Conservation (phyloP, 164 flowering plant species). For the Kingdonia uniflora region DNA sequence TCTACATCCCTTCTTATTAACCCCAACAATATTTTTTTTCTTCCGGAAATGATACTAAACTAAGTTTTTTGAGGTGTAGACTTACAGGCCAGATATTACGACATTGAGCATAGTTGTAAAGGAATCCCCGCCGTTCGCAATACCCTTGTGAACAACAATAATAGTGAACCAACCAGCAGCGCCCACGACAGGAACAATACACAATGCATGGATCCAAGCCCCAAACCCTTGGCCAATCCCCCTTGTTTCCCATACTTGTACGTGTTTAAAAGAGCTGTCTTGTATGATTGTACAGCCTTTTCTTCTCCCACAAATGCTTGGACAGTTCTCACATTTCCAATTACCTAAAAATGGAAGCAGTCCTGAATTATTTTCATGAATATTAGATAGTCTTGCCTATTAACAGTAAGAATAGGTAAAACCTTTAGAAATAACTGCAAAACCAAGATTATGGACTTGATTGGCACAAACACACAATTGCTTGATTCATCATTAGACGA, state of each 20-base stretch:
- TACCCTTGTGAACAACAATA: constrained; percentile 68
- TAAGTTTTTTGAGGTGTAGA: background rate
- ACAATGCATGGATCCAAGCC: constrained; percentile 77
- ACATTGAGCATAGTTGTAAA: constrained; percentile 98
- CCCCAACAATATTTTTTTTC: too few species aligned
- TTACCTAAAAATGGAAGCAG: constrained; percentile 30
- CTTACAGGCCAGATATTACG: constrained; percentile 89
- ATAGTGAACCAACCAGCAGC: constrained; percentile 92
- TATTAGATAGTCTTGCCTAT: too few species aligned
- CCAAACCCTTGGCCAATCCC: constrained; percentile 88
- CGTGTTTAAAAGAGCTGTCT: constrained; percentile 43
- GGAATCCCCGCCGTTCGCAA: constrained; percentile 88
- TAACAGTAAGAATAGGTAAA: too few species aligned
- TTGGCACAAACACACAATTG: too few species aligned
- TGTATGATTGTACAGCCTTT: constrained; percentile 59
- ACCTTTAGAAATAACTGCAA: too few species aligned
- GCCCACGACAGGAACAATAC: constrained; percentile 86
- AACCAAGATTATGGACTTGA: too few species aligned
- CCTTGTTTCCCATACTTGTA: constrained; percentile 70
- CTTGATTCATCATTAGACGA: too few species aligned
- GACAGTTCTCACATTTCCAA: constrained; percentile 83
- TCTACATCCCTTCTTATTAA: too few species aligned
- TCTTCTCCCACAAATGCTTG: constrained; percentile 96
- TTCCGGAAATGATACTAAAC: background rate
- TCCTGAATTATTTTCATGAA: too few species aligned